phyloP scores from a whole-genome alignment of 169 alveolate species.

The Plasmodium coatneyi region DNA sequence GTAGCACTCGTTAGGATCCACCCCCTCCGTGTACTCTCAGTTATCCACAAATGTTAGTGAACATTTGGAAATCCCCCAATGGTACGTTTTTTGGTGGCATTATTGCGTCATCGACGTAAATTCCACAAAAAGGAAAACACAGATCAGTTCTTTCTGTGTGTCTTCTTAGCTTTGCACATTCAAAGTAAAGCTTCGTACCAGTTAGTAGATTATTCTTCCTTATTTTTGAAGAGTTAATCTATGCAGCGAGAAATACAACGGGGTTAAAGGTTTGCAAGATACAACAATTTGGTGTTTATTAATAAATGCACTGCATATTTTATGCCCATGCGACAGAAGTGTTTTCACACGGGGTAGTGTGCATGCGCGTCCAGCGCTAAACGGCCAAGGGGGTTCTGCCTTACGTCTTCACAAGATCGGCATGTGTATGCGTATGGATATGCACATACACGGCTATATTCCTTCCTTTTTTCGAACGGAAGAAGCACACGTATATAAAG shows the following conservation, averaged over 20 bases:
- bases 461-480: not conserved
- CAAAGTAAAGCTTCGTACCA: not conserved
- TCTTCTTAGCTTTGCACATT: not conserved
- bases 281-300: not conserved
- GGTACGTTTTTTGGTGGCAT: not conserved
- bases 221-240: not conserved
- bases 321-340: not conserved
- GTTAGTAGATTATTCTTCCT: not conserved
- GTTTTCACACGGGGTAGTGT: not conserved
- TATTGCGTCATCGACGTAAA: not conserved
- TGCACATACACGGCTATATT: not conserved
- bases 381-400: not conserved
- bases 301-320: too few species aligned
- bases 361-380: not conserved
- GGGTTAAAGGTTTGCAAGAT: not conserved
- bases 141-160: not conserved
- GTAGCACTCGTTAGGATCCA: not conserved
- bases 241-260: not conserved
- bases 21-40: not conserved
- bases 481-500: not conserved
- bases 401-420: not conserved
- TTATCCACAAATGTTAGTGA: not conserved
- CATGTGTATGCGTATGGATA: not conserved
- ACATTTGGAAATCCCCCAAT: not conserved
- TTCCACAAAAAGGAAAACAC: not conserved